phyloP scores from a whole-genome alignment of 1,139 yeast species.

The Blastobotrys indianensis region DNA sequence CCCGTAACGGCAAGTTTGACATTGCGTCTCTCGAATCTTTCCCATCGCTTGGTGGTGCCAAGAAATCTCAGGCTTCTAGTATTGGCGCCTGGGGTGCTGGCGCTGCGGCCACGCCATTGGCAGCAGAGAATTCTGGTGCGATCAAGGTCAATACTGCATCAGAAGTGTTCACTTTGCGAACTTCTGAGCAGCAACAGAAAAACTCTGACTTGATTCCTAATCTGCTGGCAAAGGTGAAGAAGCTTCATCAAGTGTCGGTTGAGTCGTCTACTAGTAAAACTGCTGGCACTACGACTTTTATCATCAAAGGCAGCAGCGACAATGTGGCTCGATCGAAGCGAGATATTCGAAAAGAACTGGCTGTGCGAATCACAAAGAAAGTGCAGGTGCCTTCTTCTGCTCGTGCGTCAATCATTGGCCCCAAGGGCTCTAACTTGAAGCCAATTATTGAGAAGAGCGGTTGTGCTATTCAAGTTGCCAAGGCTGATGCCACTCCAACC shows the following conservation, averaged over 20 bases:
- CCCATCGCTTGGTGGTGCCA: slow-evolving; percentile 55
- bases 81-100: slow-evolving; percentile 30
- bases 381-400: slow-evolving; percentile 73
- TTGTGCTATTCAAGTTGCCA: slow-evolving; percentile 71
- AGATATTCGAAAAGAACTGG: slow-evolving; percentile 68
- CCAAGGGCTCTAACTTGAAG: slow-evolving; percentile 76
- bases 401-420: slow-evolving; percentile 80
- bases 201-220: slow-evolving; percentile 1
- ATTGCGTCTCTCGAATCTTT: slow-evolving; percentile 43
- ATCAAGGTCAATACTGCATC: slow-evolving; percentile 12
- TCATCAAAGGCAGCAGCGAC: slow-evolving; percentile 70
- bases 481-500: slow-evolving; percentile 28
- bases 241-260: slow-evolving; percentile 58
- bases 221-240: slow-evolving; percentile 51
- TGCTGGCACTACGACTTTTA: slow-evolving; percentile 76
- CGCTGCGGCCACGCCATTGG: slow-evolving; percentile 14
- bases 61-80: slow-evolving; percentile 29
- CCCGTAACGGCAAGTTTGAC: slow-evolving; percentile 16
- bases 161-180: slow-evolving; percentile 26
- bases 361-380: slow-evolving; percentile 51
- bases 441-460: slow-evolving; percentile 69
- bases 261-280: slow-evolving; percentile 79
- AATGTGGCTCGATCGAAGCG: slow-evolving; percentile 69
- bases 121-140: slow-evolving; percentile 1
- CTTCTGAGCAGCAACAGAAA: slow-evolving; percentile 18